Conservation (phyloP, 164 flowering plant genomes). For the Piper betle region DNA sequence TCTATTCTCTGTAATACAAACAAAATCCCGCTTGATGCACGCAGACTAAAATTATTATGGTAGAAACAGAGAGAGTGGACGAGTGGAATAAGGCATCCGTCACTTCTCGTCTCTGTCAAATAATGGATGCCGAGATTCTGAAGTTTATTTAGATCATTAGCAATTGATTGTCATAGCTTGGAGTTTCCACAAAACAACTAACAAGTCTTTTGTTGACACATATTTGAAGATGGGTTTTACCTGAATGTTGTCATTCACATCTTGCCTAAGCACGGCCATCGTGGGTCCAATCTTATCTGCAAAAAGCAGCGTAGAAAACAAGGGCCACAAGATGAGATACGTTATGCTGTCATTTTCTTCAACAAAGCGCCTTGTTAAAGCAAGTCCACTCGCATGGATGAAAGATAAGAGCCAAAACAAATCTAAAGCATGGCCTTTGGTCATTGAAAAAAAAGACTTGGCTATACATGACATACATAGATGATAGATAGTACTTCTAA, state of each 20-base stretch:
- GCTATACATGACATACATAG: too few relatives aligned
- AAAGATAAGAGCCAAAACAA: neutral
- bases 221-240: constrained; percentile 13
- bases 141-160: too few relatives aligned
- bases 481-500: too few relatives aligned
- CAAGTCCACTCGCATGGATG: neutral
- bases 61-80: neutral
- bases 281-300: constrained; percentile 95
- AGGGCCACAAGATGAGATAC: neutral
- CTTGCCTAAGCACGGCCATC: constrained; percentile 83
- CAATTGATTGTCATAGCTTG: neutral
- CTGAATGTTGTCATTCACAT: constrained; percentile 62
- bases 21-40: neutral
- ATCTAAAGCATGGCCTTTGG: neutral
- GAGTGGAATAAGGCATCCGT: neutral
- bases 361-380: neutral
- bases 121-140: neutral
- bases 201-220: neutral
- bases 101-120: neutral
- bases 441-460: neutral
- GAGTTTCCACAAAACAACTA: neutral
- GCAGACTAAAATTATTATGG: neutral
- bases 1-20: constrained; percentile 42
- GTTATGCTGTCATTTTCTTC: neutral
- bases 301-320: constrained; percentile 6